These are phyloP conservation scores for Candida awuae DNA, from an alignment of 805 yeast species.

Conservation along the genomic window DNA sequence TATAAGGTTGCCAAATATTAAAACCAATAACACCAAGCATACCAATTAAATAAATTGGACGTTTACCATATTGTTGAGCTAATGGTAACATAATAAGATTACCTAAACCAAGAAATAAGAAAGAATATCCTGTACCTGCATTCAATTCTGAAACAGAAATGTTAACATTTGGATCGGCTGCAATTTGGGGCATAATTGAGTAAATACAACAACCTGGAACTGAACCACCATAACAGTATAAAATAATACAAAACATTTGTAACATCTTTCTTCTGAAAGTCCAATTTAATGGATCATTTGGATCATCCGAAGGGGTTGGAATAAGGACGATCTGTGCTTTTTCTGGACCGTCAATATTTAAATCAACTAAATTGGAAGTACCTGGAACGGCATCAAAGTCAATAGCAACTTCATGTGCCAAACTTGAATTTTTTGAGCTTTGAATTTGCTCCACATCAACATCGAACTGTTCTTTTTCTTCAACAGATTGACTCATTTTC, in stretches of 20 bases:
- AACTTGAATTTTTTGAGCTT: too few species aligned
- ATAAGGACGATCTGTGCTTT: conserved; percentile 39
- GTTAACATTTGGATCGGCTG: conserved; percentile 23
- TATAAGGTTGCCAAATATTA: conserved; percentile 30
- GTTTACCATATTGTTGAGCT: conserved; percentile 33
- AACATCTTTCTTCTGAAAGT: conserved; percentile 38
- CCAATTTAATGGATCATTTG: conserved; percentile 70
- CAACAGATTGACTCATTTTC: too few species aligned
- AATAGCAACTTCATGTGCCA: conserved; percentile 12
- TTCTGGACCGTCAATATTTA: conserved; percentile 16
- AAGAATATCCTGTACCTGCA: conserved; percentile 32
- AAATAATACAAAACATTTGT: conserved; percentile 37
- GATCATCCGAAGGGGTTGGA: conserved; percentile 61
- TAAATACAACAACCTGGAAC: conserved; percentile 18
- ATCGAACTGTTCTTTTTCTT: background rate
- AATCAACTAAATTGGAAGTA: conserved; percentile 41
- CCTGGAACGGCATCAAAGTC: conserved; percentile 41
- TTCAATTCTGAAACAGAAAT: conserved; percentile 29
- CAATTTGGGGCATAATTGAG: conserved; percentile 21
- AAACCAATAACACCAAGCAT: conserved; percentile 25
- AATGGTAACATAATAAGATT: conserved; percentile 31
- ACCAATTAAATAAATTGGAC: conserved; percentile 31
- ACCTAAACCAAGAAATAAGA: conserved; percentile 35
- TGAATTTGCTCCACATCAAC: too few species aligned
- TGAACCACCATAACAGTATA: conserved; percentile 29